Conservation (phyloP, 371 early-diverging fungal species). For the Lichtheimia corymbifera region DNA sequence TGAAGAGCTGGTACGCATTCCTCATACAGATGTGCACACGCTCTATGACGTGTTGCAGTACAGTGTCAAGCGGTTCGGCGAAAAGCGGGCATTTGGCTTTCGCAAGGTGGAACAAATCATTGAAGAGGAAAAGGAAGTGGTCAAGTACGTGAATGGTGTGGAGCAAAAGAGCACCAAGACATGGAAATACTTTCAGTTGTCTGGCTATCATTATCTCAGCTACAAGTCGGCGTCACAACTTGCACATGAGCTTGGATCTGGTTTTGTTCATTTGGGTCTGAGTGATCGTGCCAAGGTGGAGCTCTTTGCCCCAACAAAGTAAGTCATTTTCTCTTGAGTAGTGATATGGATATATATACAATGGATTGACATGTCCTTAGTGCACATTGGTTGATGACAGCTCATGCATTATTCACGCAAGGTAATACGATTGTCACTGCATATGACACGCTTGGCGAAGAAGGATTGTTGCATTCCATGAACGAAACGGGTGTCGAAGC, state of each 20-base stretch:
- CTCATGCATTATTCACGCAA: constrained; percentile 73
- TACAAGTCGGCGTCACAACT: constrained; percentile 59
- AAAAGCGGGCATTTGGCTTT: constrained; percentile 60
- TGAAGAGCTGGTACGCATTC: constrained; percentile 49
- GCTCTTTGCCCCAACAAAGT: constrained; percentile 81
- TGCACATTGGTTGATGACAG: constrained; percentile 73
- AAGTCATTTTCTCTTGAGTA: constrained; percentile 14
- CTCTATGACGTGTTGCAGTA: constrained; percentile 71
- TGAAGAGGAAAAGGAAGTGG: constrained; percentile 80
- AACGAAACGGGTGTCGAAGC: constrained; percentile 81
- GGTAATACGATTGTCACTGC: constrained; percentile 81
- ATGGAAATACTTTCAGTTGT: constrained; percentile 83
- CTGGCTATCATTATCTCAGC: constrained; percentile 67
- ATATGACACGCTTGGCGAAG: constrained; percentile 89
- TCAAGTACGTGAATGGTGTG: constrained; percentile 66
- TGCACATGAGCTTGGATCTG: constrained; percentile 63
- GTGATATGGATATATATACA: not conserved
- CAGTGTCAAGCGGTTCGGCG: constrained; percentile 48
- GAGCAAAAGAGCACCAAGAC: constrained; percentile 75
- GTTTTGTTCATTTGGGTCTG: constrained; percentile 68
- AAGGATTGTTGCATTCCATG: constrained; percentile 82
- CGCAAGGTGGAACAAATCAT: constrained; percentile 66
- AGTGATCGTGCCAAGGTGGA: constrained; percentile 63
- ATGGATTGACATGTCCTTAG: constrained; percentile 27
- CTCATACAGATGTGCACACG: constrained; percentile 62